phyloP scores from a whole-genome alignment of 2,329 filamentous ascomycete genomes.

The Colletotrichum chlorophyti region DNA sequence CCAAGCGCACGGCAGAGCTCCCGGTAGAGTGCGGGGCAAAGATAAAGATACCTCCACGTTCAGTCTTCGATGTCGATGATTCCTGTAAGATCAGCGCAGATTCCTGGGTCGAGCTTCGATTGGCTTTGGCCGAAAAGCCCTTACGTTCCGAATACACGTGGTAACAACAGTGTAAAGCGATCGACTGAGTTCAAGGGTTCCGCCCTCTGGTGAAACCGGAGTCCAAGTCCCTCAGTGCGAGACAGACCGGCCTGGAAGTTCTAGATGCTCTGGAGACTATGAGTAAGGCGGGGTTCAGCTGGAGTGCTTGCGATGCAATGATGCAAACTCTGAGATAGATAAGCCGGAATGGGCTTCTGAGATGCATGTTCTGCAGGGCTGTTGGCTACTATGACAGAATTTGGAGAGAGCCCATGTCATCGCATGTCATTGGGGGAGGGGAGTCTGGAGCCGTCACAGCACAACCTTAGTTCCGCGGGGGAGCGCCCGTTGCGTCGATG shows the following conservation, averaged over 20 bases:
- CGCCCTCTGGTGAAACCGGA: neutral
- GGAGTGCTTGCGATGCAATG: slow-evolving; percentile 6
- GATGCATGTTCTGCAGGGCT: slow-evolving; percentile 27
- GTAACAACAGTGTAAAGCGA: no score
- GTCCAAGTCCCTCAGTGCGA: neutral
- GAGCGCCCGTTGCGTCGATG: slow-evolving; percentile 6
- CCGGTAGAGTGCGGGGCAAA: slow-evolving; percentile 25
- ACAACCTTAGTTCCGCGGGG: slow-evolving; percentile 17
- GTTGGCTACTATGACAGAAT: no score
- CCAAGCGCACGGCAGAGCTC: slow-evolving; percentile 15
- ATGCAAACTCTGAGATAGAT: slow-evolving; percentile 29
- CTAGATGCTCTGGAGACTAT: neutral
- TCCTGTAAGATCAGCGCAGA: slow-evolving; percentile 19
- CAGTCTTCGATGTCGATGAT: slow-evolving; percentile 16
- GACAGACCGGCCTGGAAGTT: neutral
- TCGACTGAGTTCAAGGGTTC: no score
- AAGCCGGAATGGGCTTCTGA: slow-evolving; percentile 25
- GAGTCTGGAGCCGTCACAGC: neutral
- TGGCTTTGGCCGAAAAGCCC: neutral
- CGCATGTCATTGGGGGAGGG: no score
- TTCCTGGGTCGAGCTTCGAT: slow-evolving; percentile 11
- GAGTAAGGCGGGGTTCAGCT: slow-evolving; percentile 13
- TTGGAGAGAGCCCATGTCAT: no score
- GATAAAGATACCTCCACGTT: slow-evolving; percentile 22
- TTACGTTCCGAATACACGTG: slow-evolving; percentile 13